Conservation (phyloP, 768 basidiomycete genomes). For the Boletellus ananiceps region DNA sequence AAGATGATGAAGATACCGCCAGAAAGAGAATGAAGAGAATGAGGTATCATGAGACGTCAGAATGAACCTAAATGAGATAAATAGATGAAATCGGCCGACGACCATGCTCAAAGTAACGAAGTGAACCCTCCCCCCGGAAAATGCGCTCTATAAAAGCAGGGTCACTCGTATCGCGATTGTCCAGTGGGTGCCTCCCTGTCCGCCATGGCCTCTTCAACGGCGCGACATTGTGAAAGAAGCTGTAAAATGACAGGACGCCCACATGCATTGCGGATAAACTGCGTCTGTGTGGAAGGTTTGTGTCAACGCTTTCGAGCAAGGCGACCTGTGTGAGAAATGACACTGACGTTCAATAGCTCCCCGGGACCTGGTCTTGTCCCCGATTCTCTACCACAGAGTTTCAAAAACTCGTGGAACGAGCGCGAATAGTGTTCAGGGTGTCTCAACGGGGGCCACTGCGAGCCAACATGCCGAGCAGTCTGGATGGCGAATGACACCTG, state of each 20-base stretch:
- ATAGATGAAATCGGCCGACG: background rate
- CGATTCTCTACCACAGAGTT: slow-evolving; percentile 59
- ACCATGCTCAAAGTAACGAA: too few relatives aligned
- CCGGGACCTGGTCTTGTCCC: slow-evolving; percentile 50
- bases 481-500: slow-evolving; percentile 33
- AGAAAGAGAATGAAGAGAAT: background rate
- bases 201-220: slow-evolving; percentile 51
- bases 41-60: background rate
- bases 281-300: slow-evolving; percentile 37
- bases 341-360: slow-evolving; percentile 55
- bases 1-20: slow-evolving; percentile 1
- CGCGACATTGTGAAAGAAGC: slow-evolving; percentile 60
- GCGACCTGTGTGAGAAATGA: background rate
- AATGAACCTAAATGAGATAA: background rate
- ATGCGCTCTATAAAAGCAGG: too few relatives aligned
- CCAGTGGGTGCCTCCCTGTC: slow-evolving; percentile 7
- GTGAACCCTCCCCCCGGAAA: too few relatives aligned
- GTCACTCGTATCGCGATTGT: too few relatives aligned
- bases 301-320: slow-evolving; percentile 2
- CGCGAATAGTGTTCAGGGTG: slow-evolving; percentile 60
- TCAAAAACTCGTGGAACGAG: slow-evolving; percentile 69
- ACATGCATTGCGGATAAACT: slow-evolving; percentile 65
- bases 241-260: slow-evolving; percentile 64
- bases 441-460: slow-evolving; percentile 61
- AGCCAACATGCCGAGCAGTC: slow-evolving; percentile 40